A percentile compares a stretch with the other conserved stretches of the same genome.
Evolutionary conservation across 2,329 filamentous ascomycete species (phyloP).

Genomic region (Xylaria multiplex): DNA sequence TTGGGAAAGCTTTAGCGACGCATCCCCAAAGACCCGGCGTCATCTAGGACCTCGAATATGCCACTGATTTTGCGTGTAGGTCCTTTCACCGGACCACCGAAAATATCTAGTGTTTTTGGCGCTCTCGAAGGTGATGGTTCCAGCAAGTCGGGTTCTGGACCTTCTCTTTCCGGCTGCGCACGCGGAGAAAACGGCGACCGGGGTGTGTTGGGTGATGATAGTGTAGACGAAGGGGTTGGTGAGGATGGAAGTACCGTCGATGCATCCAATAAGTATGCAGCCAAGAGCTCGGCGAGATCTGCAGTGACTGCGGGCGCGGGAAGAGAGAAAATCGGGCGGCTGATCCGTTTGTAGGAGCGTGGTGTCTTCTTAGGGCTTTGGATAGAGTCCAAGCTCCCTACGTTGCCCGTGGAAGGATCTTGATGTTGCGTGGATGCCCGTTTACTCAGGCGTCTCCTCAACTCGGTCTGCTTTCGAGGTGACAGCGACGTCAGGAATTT

Average conservation of each 20-base stretch:
- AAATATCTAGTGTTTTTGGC: constrained; percentile 26
- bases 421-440: constrained; percentile 36
- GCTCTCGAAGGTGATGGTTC: constrained; percentile 38
- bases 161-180: constrained; percentile 28
- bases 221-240: constrained; percentile 25
- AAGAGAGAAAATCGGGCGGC: constrained; percentile 39
- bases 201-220: constrained; percentile 37
- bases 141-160: constrained; percentile 37
- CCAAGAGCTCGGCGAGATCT: constrained; percentile 40
- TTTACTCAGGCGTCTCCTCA: constrained; percentile 40
- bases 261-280: constrained; percentile 39
- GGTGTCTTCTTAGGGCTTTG: constrained; percentile 37
- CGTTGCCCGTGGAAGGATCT: constrained; percentile 14
- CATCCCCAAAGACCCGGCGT: constrained; percentile 14
- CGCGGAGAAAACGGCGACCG: constrained; percentile 29
- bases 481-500: constrained; percentile 44
- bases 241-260: constrained; percentile 27
- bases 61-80: constrained; percentile 42
- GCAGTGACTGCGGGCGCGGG: constrained; percentile 33
- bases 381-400: constrained; percentile 1
- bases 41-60: constrained; percentile 43
- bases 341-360: constrained; percentile 44
- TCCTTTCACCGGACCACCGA: constrained; percentile 34
- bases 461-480: constrained; percentile 40
- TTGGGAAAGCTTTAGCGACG: constrained; percentile 13